These are phyloP conservation scores for Boletus sp. DNA, from an alignment of 768 basidiomycete genomes.

Conservation along the genomic window DNA sequence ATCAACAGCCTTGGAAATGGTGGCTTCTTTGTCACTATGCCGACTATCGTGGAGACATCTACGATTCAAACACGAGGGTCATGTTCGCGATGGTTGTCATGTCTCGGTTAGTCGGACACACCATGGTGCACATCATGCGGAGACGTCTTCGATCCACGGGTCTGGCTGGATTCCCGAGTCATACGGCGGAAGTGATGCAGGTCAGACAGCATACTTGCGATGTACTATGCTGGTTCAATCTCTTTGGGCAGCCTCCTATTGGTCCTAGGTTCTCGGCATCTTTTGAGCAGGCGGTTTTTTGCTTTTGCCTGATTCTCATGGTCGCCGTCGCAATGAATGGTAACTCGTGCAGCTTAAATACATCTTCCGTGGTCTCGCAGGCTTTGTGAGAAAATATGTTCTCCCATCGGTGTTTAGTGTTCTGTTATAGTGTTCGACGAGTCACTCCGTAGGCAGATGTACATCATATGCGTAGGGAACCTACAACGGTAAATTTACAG, in stretches of 20 bases:
- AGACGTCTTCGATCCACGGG: not conserved
- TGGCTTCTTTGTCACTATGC: too few relatives aligned
- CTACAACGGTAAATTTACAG: not conserved
- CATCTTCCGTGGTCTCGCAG: not conserved
- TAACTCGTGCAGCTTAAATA: not conserved
- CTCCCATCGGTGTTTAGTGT: not conserved
- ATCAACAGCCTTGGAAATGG: too few relatives aligned
- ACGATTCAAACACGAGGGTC: constrained; percentile 28
- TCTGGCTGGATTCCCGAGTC: constrained; percentile 25
- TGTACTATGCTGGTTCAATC: constrained; percentile 29
- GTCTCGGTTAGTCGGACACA: constrained; percentile 31
- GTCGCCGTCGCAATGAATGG: not conserved
- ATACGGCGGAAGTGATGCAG: constrained; percentile 22
- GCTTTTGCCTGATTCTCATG: constrained; percentile 10
- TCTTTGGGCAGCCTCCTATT: constrained; percentile 24
- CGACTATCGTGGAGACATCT: constrained; percentile 28
- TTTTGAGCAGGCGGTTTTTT: constrained; percentile 7
- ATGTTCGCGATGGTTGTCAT: constrained; percentile 34
- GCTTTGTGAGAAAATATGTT: not conserved
- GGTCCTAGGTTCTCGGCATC: constrained; percentile 11
- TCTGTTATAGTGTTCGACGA: not conserved
- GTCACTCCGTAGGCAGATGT: not conserved
- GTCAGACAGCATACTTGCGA: constrained; percentile 28
- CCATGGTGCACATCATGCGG: constrained; percentile 13
- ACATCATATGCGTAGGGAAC: not conserved